phyloP scores from a whole-genome alignment of 148 eudicot species.

The Vaccinium corymbosum region DNA sequence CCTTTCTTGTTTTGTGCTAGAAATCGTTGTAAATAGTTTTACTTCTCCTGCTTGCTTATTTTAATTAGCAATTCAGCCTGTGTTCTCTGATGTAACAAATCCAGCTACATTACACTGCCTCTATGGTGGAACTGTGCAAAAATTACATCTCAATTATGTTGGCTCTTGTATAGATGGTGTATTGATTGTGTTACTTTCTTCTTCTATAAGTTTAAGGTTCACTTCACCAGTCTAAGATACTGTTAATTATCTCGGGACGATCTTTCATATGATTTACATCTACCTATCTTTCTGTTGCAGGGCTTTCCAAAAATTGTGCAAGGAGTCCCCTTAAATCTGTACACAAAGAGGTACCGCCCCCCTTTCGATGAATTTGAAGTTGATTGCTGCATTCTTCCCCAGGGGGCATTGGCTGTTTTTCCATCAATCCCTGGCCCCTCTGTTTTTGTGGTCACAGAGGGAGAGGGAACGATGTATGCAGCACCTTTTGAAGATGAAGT shows the following conservation, averaged over 20 bases:
- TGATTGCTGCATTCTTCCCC: conserved; percentile 56
- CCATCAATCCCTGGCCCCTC: conserved; percentile 70
- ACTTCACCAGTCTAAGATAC: conserved; percentile 1
- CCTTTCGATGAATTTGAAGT: conserved; percentile 95
- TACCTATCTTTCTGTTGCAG: conserved; percentile 33
- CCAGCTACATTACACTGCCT: not conserved
- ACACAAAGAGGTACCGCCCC: conserved; percentile 65
- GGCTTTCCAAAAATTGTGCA: conserved; percentile 59
- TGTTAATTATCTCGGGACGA: not conserved
- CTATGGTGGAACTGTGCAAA: not conserved
- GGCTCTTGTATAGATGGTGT: not conserved
- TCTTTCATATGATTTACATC: not conserved
- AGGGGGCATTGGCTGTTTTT: conserved; percentile 37
- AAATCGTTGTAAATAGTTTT: not conserved
- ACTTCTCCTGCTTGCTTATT: not conserved
- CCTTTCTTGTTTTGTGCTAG: not conserved
- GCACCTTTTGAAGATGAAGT: conserved; percentile 33
- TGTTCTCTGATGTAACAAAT: not conserved
- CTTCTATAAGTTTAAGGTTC: not conserved
- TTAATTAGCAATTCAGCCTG: too few relatives aligned
- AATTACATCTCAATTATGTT: not conserved
- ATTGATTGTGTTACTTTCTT: not conserved
- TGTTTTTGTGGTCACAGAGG: conserved; percentile 54
- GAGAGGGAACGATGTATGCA: conserved; percentile 47
- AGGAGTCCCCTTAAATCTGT: conserved; percentile 53